Evolutionary conservation across 2,329 filamentous ascomycete genomes (phyloP), one percentile per base, ranked within the genome.

Genomic region (Fusarium sp.): DNA sequence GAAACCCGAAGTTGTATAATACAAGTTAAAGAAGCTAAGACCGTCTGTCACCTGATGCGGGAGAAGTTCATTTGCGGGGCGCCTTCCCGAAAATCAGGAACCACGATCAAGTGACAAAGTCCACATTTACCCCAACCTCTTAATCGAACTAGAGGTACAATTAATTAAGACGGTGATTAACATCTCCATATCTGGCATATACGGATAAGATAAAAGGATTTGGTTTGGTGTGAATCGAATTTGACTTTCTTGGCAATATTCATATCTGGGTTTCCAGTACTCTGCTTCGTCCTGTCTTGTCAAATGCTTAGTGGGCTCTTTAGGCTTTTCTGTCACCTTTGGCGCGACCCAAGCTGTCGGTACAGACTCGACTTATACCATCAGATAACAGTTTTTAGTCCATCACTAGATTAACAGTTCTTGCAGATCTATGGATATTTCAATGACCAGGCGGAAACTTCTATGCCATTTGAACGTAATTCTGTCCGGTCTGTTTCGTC

Each of bases 51-150:
- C 63, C 63, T 71, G 68, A 71, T 47, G 60, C 29, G 55, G 40
- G 47, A 47, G 40, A 63, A 44, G 44, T 24, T 45, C 57, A 47
- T 71, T 70, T 69, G 68, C 59, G 68, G 68, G 68, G 68, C 61
- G 40, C 42, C 20, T 44, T 50, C 60, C 42, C 43, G 25, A 63
- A 63, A 20, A 54, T 29, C 46, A 63, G 46, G 60, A 63, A 63
- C 60, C 29, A 50, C 8, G 27, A 30, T 27, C 8, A 49, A 42
- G 45, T 18, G 29, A 51, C n/a, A 30, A 49, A 22, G n/a, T 43
- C 43, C 30, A 40, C 29, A 50, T 15, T 50, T 22, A 29, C 12
- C 29, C 18, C 38, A 34, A 51, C 22, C 22, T 25, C 10, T 18
- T 24, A 8, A 44, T 44, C 16, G 5, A 44, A 44, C 15, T 16